Evolutionary conservation across 805 yeast species (phyloP).

Genomic region (Debaryomyces prosopidis): DNA sequence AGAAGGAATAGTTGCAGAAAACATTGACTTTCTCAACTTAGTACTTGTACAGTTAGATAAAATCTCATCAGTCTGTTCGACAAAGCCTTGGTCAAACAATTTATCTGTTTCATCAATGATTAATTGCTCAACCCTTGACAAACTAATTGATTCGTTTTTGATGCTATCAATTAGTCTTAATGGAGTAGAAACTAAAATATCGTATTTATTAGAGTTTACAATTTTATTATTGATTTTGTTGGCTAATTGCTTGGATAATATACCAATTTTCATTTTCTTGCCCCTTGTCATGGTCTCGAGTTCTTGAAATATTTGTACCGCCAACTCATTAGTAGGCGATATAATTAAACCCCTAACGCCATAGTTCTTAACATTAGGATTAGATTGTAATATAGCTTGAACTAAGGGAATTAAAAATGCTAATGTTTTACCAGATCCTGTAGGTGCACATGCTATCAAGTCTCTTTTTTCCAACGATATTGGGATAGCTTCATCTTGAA

Average conservation of each 20-base stretch:
- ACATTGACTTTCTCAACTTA: conserved; percentile 69
- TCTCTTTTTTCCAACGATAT: conserved; percentile 68
- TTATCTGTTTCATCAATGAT: conserved; percentile 96
- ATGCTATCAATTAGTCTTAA: conserved; percentile 80
- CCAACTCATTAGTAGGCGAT: conserved; percentile 94
- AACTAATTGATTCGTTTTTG: conserved; percentile 57
- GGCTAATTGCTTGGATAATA: conserved; percentile 71
- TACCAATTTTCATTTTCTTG: conserved; percentile 56
- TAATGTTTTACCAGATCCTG: conserved; percentile 96
- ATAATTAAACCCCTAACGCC: conserved; percentile 77
- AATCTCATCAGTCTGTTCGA: conserved; percentile 88
- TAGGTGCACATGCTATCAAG: conserved; percentile 91
- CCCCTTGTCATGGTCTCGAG: conserved; percentile 59
- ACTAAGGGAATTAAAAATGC: conserved; percentile 85
- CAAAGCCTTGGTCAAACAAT: conserved; percentile 80
- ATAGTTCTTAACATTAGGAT: conserved; percentile 28
- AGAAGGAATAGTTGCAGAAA: conserved; percentile 94
- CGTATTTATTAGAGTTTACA: conserved; percentile 63
- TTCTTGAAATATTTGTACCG: conserved; percentile 78
- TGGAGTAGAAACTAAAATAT: conserved; percentile 85
- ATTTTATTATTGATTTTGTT: conserved; percentile 64
- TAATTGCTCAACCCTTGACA: conserved; percentile 68
- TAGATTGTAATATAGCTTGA: conserved; percentile 42
- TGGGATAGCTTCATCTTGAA: conserved; percentile 91
- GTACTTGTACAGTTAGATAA: conserved; percentile 57